A percentile compares a stretch with the other conserved stretches of the same genome.
Evolutionary conservation across 208 protist species (phyloP).

Genomic region (Acanthamoeba lugdunensis): DNA sequence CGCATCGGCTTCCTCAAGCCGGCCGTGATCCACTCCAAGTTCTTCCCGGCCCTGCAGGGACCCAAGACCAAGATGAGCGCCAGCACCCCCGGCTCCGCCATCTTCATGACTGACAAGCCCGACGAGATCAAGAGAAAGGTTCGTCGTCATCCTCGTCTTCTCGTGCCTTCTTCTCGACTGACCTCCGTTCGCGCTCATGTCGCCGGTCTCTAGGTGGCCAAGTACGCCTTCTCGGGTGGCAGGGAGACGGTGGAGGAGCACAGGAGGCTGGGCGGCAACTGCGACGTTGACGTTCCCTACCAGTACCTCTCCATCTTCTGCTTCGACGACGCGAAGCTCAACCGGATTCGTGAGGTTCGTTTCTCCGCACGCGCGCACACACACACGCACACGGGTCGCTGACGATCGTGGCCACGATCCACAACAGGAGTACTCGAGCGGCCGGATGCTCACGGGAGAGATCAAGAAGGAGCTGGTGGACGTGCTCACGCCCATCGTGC

Average conservation of each 20-base stretch:
- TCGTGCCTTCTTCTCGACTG: too few relatives aligned
- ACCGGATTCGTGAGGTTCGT: constrained; percentile 84
- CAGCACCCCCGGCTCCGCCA: constrained; percentile 91
- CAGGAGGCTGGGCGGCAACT: constrained; percentile 91
- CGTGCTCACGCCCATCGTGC: constrained; percentile 90
- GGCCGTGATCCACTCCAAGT: constrained; percentile 95
- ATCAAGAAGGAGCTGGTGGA: constrained; percentile 96
- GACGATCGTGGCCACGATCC: neutral
- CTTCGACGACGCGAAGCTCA: constrained; percentile 93
- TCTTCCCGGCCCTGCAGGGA: constrained; percentile 97
- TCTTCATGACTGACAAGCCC: constrained; percentile 96
- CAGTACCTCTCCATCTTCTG: constrained; percentile 96
- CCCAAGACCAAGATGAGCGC: constrained; percentile 96
- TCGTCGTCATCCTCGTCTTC: too few relatives aligned
- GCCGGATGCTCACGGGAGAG: constrained; percentile 95
- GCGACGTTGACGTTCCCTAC: constrained; percentile 95
- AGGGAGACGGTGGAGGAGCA: constrained; percentile 95
- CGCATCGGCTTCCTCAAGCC: constrained; percentile 93
- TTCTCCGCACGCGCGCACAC: too few relatives aligned
- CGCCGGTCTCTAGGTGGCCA: constrained; percentile 89
- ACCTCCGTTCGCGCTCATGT: neutral
- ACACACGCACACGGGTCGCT: neutral
- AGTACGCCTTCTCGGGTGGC: constrained; percentile 96
- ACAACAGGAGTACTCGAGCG: constrained; percentile 92
- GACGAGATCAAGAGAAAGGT: constrained; percentile 88